Evolutionary conservation across 1,284 basidiomycete genomes (phyloP).

Genomic region (Microbotryum scabiosae): DNA sequence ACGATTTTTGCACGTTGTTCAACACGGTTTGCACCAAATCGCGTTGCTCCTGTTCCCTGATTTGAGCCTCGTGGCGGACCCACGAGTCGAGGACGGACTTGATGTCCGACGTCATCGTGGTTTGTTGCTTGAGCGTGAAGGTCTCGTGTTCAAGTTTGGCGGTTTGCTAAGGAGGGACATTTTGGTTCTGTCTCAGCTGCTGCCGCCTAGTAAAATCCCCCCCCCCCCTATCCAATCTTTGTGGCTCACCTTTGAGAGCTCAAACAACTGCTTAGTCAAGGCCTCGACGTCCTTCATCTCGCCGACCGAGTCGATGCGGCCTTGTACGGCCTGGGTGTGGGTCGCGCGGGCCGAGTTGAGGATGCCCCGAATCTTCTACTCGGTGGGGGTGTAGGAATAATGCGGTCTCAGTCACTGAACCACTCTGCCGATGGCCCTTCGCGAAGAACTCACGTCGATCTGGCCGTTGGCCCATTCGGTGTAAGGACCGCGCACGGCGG

Average conservation of each 20-base stretch:
- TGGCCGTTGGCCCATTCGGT: conserved; percentile 83
- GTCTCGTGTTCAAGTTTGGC: conserved; percentile 82
- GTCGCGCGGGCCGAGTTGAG: conserved; percentile 74
- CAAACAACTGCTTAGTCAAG: conserved; percentile 82
- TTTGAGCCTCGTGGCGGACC: conserved; percentile 95
- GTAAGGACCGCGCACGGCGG: conserved; percentile 75
- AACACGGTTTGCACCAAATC: conserved; percentile 81
- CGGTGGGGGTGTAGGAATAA: not conserved
- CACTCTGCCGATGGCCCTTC: not conserved
- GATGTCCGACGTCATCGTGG: conserved; percentile 75
- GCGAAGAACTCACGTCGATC: conserved; percentile 49
- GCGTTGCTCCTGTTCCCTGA: conserved; percentile 91
- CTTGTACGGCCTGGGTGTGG: conserved; percentile 88
- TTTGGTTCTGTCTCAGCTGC: too few species aligned
- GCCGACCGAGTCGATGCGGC: conserved; percentile 81
- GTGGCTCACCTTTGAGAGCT: conserved; percentile 67
- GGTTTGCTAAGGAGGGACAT: conserved; percentile 62
- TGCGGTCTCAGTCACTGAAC: too few species aligned
- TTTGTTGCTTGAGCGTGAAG: conserved; percentile 85
- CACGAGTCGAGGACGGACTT: conserved; percentile 94
- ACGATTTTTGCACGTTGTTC: conserved; percentile 68
- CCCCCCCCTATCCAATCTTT: too few species aligned
- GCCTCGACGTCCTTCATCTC: conserved; percentile 91
- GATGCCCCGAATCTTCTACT: conserved; percentile 62
- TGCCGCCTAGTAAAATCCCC: too few species aligned